Base-by-base conservation (phyloP, 2,329 filamentous ascomycete genomes). In the Triangularia setosa region DNA sequence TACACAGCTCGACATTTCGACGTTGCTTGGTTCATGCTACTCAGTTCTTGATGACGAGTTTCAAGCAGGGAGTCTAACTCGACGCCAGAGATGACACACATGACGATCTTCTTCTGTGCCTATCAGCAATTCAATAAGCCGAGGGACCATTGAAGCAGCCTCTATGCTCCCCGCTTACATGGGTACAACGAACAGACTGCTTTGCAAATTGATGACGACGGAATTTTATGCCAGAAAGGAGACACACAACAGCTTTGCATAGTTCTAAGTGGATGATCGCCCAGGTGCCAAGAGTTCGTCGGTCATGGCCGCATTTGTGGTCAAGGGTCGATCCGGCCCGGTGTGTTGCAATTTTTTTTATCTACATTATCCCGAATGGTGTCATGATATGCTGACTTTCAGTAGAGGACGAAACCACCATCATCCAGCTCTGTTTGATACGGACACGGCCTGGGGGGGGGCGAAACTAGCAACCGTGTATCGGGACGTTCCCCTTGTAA, bases 281-380 rank as follows among this genome's bases (percentile, higher is more conserved):
- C 58, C 44, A 27, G 48, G 24, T 63, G 60, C 62, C 60, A 35
- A 63, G 14, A n/a, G 24, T 11, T 48, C 18, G 27, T 67, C 64
- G 68, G 68, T 59, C 64, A 69, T 69, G 64, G 63, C 64, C 66
- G 60, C 40, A 23, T 27, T 18, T 40, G 35, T 18, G 35, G 35
- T 25, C 40, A 63, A 64, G 63, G 60, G 56, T 63, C 65, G 65
- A 67, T 67, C 66, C 66, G 66, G 40, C 40, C 40, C 18, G 40
- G 40, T 21, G 40, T 21, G 18, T 48, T 48, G 40, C 40, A 48
- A 21, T 48, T 48, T n/a, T 21, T 48, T 48, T 48, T n/a, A 4
- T 16, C 40, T 48, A 8, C n/a, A 48, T 48, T 48, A 23, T 48
- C 12, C 40, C 40, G n/a, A 3, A 9, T 23, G 40, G 40, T 21